These are phyloP conservation scores for Lactarius evosmus DNA, from an alignment of 768 basidiomycete genomes.

Conservation along the genomic window DNA sequence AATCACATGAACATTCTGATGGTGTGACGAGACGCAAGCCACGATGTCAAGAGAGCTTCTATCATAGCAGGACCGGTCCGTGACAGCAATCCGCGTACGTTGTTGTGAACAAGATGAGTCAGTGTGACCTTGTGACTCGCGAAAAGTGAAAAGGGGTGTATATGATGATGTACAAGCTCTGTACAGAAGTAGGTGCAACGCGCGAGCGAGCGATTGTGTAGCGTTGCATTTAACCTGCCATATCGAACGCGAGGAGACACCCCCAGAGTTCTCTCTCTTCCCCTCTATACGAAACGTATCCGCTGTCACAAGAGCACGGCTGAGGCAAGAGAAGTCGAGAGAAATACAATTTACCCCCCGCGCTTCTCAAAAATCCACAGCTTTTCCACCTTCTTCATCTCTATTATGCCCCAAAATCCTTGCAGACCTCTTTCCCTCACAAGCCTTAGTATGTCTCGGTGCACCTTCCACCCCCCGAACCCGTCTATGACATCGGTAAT, in stretches of 20 bases:
- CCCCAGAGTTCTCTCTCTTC: too few species aligned
- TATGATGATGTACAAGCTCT: too few species aligned
- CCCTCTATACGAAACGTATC: too few species aligned
- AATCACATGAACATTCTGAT: neutral
- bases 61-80: too few species aligned
- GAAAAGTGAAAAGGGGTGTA: too few species aligned
- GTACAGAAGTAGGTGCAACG: too few species aligned
- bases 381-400: constrained; percentile 40
- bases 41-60: neutral
- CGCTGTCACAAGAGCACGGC: neutral
- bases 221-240: too few species aligned
- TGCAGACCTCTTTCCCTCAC: constrained; percentile 30
- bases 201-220: too few species aligned
- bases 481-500: constrained; percentile 43
- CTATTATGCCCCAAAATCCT: constrained; percentile 32
- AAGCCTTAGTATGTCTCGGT: constrained; percentile 31
- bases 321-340: neutral
- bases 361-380: constrained; percentile 51
- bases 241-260: too few species aligned
- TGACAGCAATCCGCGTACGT: too few species aligned
- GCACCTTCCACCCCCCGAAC: constrained; percentile 43
- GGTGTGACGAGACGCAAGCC: neutral
- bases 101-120: too few species aligned
- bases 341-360: neutral
- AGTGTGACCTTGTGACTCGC: too few species aligned